These are phyloP conservation scores for Darksidea phi DNA, from an alignment of 495 filamentous ascomycete genomes.

Conservation along the genomic window DNA sequence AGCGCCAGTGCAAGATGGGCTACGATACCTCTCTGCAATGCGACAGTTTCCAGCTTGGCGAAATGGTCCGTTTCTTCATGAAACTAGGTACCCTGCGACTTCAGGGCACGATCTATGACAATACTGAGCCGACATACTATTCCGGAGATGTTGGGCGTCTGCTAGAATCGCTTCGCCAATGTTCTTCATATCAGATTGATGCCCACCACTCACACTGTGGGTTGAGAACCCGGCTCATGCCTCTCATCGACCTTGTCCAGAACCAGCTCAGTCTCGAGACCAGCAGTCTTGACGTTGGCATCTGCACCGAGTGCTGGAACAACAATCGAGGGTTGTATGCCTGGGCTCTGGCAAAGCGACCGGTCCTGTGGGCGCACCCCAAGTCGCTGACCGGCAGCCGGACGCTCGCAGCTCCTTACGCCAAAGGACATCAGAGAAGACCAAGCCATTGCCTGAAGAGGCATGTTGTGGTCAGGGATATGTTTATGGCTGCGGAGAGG, in stretches of 20 bases:
- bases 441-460: constrained; percentile 26
- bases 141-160: constrained; percentile 52
- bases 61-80: constrained; percentile 77
- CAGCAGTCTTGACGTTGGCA: constrained; percentile 44
- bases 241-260: constrained; percentile 66
- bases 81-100: constrained; percentile 46
- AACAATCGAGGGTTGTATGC: constrained; percentile 35
- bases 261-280: constrained; percentile 29
- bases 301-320: constrained; percentile 51
- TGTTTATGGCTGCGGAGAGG: constrained; percentile 61
- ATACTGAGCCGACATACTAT: constrained; percentile 38
- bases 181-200: constrained; percentile 78
- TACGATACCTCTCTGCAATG: constrained; percentile 74
- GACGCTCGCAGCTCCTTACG: neutral
- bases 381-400: constrained; percentile 6
- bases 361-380: constrained; percentile 39
- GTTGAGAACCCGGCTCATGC: constrained; percentile 62
- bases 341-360: constrained; percentile 42
- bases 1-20: constrained; percentile 68
- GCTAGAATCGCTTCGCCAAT: constrained; percentile 57
- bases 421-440: constrained; percentile 6
- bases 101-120: constrained; percentile 42
- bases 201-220: constrained; percentile 75
- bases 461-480: constrained; percentile 42
- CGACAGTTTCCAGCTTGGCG: constrained; percentile 82